phyloP scores from a whole-genome alignment of 768 basidiomycete genomes.

The Rubroboletus satanas region DNA sequence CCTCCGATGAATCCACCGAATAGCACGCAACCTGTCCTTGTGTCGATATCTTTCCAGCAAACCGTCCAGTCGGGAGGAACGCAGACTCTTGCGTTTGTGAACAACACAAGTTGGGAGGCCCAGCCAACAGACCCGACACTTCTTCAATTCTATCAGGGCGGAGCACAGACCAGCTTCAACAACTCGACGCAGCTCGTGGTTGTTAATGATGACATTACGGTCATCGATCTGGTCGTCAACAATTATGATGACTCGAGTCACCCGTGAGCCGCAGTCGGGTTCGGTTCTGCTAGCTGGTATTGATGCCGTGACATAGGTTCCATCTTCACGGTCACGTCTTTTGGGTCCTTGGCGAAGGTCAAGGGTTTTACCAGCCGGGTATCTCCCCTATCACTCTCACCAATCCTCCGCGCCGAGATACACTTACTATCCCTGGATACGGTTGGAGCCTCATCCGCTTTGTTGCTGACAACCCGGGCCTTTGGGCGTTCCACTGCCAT shows the following conservation, averaged over 20 bases:
- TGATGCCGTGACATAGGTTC: conserved; percentile 22
- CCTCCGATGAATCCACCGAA: conserved; percentile 28
- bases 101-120: conserved; percentile 27
- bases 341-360: conserved; percentile 35
- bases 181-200: conserved; percentile 23
- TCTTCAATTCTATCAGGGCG: conserved; percentile 23
- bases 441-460: conserved; percentile 39
- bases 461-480: conserved; percentile 41
- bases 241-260: conserved; percentile 31
- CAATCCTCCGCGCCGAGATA: conserved; percentile 42
- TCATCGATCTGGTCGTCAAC: conserved; percentile 23
- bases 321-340: conserved; percentile 39
- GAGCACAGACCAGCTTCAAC: conserved; percentile 27
- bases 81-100: conserved; percentile 25
- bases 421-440: conserved; percentile 38
- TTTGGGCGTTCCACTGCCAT: conserved; percentile 48
- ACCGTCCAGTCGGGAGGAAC: conserved; percentile 24
- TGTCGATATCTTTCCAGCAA: conserved; percentile 26
- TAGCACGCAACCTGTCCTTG: conserved; percentile 16
- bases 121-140: conserved; percentile 28
- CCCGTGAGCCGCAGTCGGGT: conserved; percentile 18
- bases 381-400: conserved; percentile 28
- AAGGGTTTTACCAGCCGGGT: conserved; percentile 31
- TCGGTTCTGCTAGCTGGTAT: background rate
- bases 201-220: conserved; percentile 24